These are phyloP conservation scores for Thraustochytrium striatum DNA, from an alignment of 352 stramenopile genomes.

Conservation along the genomic window DNA sequence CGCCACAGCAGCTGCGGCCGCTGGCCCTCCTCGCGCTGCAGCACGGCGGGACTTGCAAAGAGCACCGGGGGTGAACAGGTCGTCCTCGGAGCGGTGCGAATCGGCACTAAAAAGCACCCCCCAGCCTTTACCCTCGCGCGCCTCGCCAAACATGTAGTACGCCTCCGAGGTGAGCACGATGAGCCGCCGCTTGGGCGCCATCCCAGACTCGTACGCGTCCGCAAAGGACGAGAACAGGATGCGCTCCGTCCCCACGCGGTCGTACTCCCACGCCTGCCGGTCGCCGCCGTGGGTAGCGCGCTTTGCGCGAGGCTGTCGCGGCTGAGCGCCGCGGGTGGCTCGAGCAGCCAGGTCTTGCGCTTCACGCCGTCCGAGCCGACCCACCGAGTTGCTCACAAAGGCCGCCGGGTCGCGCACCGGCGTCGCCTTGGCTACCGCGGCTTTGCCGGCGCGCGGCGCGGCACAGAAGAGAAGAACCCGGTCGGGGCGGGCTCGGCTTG, in stretches of 20 bases:
- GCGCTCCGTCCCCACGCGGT: constrained; percentile 15
- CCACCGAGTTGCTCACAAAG: too few species aligned
- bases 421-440: too few species aligned
- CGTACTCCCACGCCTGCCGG: not conserved
- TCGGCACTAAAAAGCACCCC: not conserved
- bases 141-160: constrained; percentile 22
- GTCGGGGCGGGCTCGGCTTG: too few species aligned
- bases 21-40: not conserved
- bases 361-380: too few species aligned
- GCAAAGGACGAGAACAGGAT: not conserved
- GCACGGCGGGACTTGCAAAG: not conserved
- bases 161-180: constrained; percentile 42
- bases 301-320: too few species aligned
- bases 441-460: too few species aligned
- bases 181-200: not conserved
- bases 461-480: too few species aligned
- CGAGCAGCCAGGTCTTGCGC: too few species aligned
- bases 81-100: not conserved
- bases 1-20: constrained; percentile 1
- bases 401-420: too few species aligned
- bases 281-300: not conserved
- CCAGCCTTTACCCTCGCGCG: constrained; percentile 1
- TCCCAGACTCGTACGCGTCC: not conserved
- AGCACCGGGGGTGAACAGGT: constrained; percentile 7
- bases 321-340: too few species aligned